phyloP scores from a whole-genome alignment of 352 stramenopile species.

The Thalassiosira livingstoniorum region DNA sequence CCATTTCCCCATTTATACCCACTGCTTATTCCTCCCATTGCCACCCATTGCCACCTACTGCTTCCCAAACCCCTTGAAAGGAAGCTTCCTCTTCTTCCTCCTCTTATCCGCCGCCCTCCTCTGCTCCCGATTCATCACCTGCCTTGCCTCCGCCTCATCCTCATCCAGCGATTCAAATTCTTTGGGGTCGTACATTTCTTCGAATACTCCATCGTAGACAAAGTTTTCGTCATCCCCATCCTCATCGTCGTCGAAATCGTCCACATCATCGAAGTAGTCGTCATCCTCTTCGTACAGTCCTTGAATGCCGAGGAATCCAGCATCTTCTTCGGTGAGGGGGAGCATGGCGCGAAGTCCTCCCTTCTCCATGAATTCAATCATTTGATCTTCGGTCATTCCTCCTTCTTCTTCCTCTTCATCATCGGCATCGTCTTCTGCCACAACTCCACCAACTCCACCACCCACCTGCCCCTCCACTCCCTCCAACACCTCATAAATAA shows the following conservation, averaged over 20 bases:
- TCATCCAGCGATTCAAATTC: slow-evolving; percentile 52
- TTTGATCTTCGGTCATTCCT: slow-evolving; percentile 60
- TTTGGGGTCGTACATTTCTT: slow-evolving; percentile 63
- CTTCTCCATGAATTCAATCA: slow-evolving; percentile 68
- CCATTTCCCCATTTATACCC: no score
- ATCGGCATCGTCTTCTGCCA: slow-evolving; percentile 29
- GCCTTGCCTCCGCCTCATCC: slow-evolving; percentile 50
- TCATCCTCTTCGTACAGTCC: slow-evolving; percentile 64
- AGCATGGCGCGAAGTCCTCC: slow-evolving; percentile 55
- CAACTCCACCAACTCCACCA: no score
- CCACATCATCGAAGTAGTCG: slow-evolving; percentile 55
- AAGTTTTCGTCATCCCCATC: slow-evolving; percentile 53
- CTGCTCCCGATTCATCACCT: slow-evolving; percentile 77
- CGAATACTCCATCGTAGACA: slow-evolving; percentile 72
- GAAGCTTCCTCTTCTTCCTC: slow-evolving; percentile 74
- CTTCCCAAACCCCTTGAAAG: slow-evolving; percentile 76
- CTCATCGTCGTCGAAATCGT: slow-evolving; percentile 42
- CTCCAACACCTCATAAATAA: slow-evolving; percentile 65
- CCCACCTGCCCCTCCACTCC: no score
- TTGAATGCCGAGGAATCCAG: slow-evolving; percentile 60
- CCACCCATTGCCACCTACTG: no score
- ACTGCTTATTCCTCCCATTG: no score
- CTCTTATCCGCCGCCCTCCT: slow-evolving; percentile 72
- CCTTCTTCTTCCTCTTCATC: slow-evolving; percentile 39
- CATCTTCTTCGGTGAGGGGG: slow-evolving; percentile 63